These are phyloP conservation scores for Colletotrichum magnum DNA, from an alignment of 2,329 filamentous ascomycete species.

Conservation along the genomic window DNA sequence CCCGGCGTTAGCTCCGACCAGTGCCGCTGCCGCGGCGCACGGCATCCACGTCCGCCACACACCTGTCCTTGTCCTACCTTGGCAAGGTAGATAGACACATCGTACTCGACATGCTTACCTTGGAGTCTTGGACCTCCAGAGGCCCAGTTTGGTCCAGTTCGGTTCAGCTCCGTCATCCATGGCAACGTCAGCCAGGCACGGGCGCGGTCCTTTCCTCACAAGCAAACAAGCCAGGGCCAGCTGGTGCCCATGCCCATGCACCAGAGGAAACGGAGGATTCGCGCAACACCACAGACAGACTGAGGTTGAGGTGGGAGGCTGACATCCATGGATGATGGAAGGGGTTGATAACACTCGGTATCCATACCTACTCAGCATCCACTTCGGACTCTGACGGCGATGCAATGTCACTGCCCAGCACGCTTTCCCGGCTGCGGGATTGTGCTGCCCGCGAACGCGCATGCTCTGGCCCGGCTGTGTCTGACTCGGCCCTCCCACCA, in stretches of 20 bases:
- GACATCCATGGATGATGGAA: no score
- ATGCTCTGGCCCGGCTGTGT: neutral
- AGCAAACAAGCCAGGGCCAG: conserved; percentile 4
- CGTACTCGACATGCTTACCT: no score
- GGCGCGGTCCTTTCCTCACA: neutral
- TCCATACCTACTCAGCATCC: no score
- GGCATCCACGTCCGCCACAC: conserved; percentile 1
- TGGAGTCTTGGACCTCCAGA: neutral
- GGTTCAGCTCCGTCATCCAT: conserved; percentile 1
- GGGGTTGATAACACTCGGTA: no score
- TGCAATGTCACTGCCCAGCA: neutral
- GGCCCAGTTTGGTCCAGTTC: conserved; percentile 4
- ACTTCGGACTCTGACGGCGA: no score
- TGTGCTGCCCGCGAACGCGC: neutral
- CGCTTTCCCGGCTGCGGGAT: neutral
- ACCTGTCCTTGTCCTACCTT: conserved; percentile 6
- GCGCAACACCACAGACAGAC: no score
- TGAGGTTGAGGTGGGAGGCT: no score
- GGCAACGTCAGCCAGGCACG: conserved; percentile 6
- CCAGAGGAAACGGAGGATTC: neutral
- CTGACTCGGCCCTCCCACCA: neutral
- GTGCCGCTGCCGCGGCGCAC: conserved; percentile 2
- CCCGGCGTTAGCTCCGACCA: conserved; percentile 22
- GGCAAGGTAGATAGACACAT: neutral
- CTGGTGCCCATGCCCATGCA: conserved; percentile 5